A percentile compares a stretch with the other conserved stretches of the same genome.
These are phyloP conservation scores for Trichomonas gallinae DNA, from an alignment of 208 protist genomes.

Conservation along the genomic window DNA sequence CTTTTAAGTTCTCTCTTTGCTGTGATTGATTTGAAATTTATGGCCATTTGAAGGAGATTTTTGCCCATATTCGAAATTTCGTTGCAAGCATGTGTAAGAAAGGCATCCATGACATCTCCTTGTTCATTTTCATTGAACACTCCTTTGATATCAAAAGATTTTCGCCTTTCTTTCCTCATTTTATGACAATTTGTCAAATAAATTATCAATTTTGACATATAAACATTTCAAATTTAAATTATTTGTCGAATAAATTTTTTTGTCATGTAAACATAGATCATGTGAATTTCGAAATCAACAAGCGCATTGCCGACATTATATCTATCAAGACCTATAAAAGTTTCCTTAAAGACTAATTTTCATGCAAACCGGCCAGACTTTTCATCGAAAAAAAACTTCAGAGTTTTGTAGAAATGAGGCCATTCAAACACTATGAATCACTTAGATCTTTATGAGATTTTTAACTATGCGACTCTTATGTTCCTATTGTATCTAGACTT, in stretches of 20 bases:
- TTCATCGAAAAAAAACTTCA: no score
- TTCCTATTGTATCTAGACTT: no score
- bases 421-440: no score
- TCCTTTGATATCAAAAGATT: not conserved
- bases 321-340: not conserved
- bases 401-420: no score
- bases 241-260: no score
- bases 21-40: not conserved
- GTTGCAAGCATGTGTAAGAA: not conserved
- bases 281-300: not conserved
- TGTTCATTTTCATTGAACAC: not conserved
- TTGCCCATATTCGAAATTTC: not conserved
- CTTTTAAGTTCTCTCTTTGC: not conserved
- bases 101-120: constrained; percentile 4
- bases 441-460: no score
- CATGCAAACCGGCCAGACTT: no score
- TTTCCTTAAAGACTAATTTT: not conserved
- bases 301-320: not conserved
- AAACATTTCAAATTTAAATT: not conserved
- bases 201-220: not conserved
- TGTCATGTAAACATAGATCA: not conserved
- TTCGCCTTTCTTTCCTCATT: not conserved
- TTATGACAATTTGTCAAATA: not conserved
- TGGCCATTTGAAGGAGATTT: not conserved
- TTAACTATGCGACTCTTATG: no score